Evolutionary conservation across 1,284 basidiomycete genomes (phyloP).

Genomic region (Veloporphyrellus conicus): DNA sequence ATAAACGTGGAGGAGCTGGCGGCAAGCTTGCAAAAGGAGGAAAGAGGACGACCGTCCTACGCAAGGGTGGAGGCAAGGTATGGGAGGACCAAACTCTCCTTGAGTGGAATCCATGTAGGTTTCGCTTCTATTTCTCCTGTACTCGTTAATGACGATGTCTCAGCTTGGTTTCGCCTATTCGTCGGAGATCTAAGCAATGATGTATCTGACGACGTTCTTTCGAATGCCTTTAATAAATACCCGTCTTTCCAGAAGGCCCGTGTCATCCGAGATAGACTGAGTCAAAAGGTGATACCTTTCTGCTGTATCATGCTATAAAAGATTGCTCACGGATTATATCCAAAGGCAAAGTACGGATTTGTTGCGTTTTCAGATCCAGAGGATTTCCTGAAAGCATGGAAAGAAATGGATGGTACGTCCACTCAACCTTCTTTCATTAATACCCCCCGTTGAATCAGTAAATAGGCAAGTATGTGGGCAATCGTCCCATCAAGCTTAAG

Average conservation of each 20-base stretch:
- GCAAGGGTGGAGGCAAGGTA: conserved; percentile 91
- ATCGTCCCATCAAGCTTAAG: conserved; percentile 87
- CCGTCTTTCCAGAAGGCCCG: conserved; percentile 90
- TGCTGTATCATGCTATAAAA: neutral
- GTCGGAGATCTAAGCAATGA: conserved; percentile 98
- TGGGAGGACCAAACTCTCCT: conserved; percentile 98
- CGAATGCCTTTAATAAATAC: conserved; percentile 92
- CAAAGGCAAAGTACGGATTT: conserved; percentile 93
- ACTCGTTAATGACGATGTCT: conserved; percentile 1
- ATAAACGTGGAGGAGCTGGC: conserved; percentile 78
- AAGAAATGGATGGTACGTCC: conserved; percentile 93
- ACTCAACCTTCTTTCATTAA: conserved; percentile 1
- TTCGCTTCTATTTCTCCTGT: neutral
- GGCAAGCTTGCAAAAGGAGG: conserved; percentile 85
- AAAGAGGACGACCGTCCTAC: conserved; percentile 88
- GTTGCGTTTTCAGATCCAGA: conserved; percentile 98
- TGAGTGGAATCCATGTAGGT: conserved; percentile 95
- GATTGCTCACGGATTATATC: conserved; percentile 5
- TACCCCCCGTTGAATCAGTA: conserved; percentile 4
- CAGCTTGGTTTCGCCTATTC: conserved; percentile 97
- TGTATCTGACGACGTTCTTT: conserved; percentile 89
- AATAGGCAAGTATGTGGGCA: conserved; percentile 93
- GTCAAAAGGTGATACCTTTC: conserved; percentile 65
- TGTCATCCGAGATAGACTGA: conserved; percentile 88
- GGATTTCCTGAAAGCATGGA: conserved; percentile 98